Evolutionary conservation across 1,139 yeast genomes (phyloP), one percentile per base, ranked within the genome.

Genomic region (Taphrina confusa): DNA sequence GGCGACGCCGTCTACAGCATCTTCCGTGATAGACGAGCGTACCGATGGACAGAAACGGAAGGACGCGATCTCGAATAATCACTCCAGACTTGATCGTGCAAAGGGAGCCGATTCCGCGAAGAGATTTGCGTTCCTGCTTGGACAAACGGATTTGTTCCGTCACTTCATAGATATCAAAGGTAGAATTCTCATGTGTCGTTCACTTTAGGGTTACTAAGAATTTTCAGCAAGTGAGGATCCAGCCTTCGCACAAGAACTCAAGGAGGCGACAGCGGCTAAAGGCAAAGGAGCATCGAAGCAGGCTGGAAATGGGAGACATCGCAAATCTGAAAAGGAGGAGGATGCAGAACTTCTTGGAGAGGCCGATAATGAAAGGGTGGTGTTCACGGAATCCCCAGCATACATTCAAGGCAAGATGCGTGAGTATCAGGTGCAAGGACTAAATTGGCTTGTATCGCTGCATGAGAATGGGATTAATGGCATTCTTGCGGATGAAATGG

Each of bases 401-500:
- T 92, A 79, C 60, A 68, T 76, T 57, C 65, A 70, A 91, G 88
- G 98, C 74, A 87, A 95, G 12, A 80, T 92, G 72, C 92, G 94
- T 71, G 98, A 92, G 73, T 92, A 92, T 72, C 98, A 92, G 75
- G 75, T 92, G 66, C 92, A 92, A 76, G 98, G 98, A 67, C 82
- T 92, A 69, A 92, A 91, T 69, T 92, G 98, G 98, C 80, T 92
- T 66, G 97, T 97, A 18, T 91, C 90, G 71, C 78, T 92, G 66
- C 94, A 94, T 70, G 97, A 92, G 71, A 97, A 92, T 74, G 97
- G 97, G 75, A 92, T 94, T 71, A 92, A 94, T 71, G 98, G 98
- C 73, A 92, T 92, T 65, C 78, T 92, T 62, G 98, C 98, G 4
- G 98, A 92, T 75, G 98, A 92, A 75, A 92, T 92, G 98, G 98